A percentile compares a stretch with the other conserved stretches of the same genome.
phyloP scores from a whole-genome alignment of 2,329 filamentous ascomycete species.

The Pseudocercospora musae region DNA sequence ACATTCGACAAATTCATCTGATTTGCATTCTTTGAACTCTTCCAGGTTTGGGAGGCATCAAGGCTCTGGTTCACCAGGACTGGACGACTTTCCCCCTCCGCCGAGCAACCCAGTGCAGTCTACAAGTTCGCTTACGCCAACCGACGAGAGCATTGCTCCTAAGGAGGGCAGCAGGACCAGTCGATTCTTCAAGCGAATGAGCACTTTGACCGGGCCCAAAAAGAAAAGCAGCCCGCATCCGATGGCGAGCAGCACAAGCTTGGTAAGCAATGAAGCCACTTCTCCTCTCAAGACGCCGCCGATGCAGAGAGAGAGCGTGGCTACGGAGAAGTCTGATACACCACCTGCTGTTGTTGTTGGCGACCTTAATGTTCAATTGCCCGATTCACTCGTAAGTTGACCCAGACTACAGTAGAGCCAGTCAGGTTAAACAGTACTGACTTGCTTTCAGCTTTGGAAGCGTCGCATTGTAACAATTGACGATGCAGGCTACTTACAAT shows the following conservation, averaged over 20 bases:
- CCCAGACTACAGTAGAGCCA: background rate
- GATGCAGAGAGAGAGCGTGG: constrained; percentile 18
- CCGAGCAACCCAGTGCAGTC: constrained; percentile 18
- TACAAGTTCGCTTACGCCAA: constrained; percentile 29
- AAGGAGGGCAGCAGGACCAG: constrained; percentile 52
- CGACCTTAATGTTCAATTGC: constrained; percentile 95
- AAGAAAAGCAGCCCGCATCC: constrained; percentile 37
- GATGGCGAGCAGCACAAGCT: constrained; percentile 29
- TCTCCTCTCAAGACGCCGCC: constrained; percentile 1
- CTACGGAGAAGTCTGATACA: constrained; percentile 34
- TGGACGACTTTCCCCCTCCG: constrained; percentile 20
- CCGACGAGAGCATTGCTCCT: constrained; percentile 46
- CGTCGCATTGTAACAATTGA: constrained; percentile 85
- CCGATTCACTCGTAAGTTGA: constrained; percentile 68
- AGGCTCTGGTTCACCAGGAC: constrained; percentile 7
- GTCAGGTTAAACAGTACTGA: constrained; percentile 1
- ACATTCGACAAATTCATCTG: constrained; percentile 6
- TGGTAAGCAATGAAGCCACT: constrained; percentile 10
- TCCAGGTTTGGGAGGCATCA: constrained; percentile 15
- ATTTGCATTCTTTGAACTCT: constrained; percentile 22
- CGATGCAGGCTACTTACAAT: constrained; percentile 74
- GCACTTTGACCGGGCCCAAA: constrained; percentile 38
- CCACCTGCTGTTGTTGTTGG: constrained; percentile 67
- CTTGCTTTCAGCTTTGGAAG: constrained; percentile 70
- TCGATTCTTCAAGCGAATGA: constrained; percentile 64